Percentiles rank a stretch among this genome's conserved stretches.
Evolutionary conservation across 345 rosid species (phyloP).

Genomic region (Excoecaria cochinchinensis): DNA sequence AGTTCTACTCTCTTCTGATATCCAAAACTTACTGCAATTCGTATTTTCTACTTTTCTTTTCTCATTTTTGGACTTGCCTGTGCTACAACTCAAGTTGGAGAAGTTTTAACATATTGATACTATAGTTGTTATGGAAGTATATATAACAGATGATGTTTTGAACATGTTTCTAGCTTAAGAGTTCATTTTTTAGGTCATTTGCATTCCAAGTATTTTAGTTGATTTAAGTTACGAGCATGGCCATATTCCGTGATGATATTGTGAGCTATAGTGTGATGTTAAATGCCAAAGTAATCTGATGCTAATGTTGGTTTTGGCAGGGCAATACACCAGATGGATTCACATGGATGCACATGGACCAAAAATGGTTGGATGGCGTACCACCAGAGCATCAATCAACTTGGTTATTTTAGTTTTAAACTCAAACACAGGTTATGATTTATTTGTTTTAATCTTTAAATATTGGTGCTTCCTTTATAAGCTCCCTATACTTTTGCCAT

Average conservation of each 20-base stretch:
- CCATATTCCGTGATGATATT: not conserved
- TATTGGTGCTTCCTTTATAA: not conserved
- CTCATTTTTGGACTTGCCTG: not conserved
- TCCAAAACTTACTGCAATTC: not conserved
- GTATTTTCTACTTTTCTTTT: not conserved
- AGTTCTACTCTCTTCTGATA: not conserved
- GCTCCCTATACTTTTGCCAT: no score
- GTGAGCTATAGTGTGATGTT: not conserved
- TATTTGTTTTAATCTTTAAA: not conserved
- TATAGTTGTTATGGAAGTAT: not conserved
- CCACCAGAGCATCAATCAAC: conserved; percentile 4
- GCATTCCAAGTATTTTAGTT: no score
- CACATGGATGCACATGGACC: conserved; percentile 32
- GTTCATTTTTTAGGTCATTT: not conserved
- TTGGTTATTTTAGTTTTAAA: conserved; percentile 22
- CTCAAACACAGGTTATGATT: not conserved
- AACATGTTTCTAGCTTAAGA: not conserved
- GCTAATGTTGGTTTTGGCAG: conserved; percentile 25
- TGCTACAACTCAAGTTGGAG: no score
- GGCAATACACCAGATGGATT: conserved; percentile 22
- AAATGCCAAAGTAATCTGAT: not conserved
- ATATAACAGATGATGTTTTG: not conserved
- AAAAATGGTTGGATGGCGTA: conserved; percentile 22
- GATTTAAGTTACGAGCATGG: not conserved
- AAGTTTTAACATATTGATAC: no score